Evolutionary conservation across 169 alveolate species (phyloP).

Genomic region (Plasmodium inui): DNA sequence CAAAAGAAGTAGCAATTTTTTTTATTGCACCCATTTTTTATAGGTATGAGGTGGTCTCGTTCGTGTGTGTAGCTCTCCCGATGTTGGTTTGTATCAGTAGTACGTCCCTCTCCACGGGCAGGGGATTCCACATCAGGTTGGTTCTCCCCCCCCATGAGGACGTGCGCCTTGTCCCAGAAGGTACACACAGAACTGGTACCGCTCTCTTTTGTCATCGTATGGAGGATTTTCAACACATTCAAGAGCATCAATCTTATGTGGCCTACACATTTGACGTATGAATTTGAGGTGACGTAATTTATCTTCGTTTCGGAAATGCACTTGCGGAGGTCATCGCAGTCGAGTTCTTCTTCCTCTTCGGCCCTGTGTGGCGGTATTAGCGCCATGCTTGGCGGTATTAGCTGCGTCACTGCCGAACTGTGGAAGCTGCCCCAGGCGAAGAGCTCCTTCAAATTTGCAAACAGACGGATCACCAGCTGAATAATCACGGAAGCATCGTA

Average conservation of each 20-base stretch:
- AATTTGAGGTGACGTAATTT: background rate
- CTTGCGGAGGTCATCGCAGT: background rate
- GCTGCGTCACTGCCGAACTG: no score
- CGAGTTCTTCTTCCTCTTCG: background rate
- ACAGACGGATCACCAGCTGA: constrained; percentile 25
- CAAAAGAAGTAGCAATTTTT: constrained; percentile 36
- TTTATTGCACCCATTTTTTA: constrained; percentile 12
- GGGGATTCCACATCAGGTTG: background rate
- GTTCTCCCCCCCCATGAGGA: background rate
- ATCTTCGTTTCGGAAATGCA: constrained; percentile 8
- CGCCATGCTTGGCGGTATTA: background rate
- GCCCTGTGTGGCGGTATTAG: background rate
- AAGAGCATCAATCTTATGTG: constrained; percentile 36
- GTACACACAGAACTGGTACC: constrained; percentile 10
- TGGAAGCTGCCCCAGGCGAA: background rate
- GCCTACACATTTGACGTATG: constrained; percentile 4
- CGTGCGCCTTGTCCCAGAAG: constrained; percentile 26
- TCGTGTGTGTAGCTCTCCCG: background rate
- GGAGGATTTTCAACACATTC: constrained; percentile 12
- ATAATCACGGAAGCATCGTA: constrained; percentile 39
- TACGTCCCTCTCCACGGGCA: background rate
- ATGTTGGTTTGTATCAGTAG: no score
- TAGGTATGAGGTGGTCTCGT: background rate
- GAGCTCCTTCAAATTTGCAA: constrained; percentile 12
- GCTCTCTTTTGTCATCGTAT: background rate